Conservation (phyloP, 192 early-diverging fungal genomes). For the Coemansia sp. region DNA sequence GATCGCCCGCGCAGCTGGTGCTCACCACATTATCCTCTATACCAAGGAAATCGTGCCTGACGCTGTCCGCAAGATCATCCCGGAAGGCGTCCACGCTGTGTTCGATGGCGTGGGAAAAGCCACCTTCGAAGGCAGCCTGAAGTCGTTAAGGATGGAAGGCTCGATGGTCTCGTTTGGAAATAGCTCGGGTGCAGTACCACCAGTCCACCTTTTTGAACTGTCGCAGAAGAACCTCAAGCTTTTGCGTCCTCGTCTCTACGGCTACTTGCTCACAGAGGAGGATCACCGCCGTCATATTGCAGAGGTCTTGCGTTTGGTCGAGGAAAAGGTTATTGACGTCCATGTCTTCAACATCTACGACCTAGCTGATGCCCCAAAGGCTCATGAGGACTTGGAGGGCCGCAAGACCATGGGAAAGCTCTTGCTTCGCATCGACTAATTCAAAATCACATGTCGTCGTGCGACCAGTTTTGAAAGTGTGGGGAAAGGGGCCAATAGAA, state of each 20-base stretch:
- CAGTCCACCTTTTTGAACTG: constrained; percentile 63
- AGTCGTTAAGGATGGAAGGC: constrained; percentile 66
- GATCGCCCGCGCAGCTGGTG: constrained; percentile 62
- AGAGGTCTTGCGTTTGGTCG: constrained; percentile 46
- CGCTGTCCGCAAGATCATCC: constrained; percentile 74
- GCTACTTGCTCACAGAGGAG: constrained; percentile 66
- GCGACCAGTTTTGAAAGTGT: not conserved
- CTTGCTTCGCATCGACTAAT: constrained; percentile 41
- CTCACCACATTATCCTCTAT: constrained; percentile 77
- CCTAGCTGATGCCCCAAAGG: constrained; percentile 71
- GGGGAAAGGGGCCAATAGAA: not conserved
- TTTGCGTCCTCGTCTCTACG: constrained; percentile 73
- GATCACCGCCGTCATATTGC: constrained; percentile 69
- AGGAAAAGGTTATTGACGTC: constrained; percentile 64
- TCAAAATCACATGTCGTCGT: not conserved
- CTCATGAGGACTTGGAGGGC: constrained; percentile 78
- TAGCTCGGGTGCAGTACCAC: constrained; percentile 77
- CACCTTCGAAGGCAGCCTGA: constrained; percentile 77
- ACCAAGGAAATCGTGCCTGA: constrained; percentile 65
- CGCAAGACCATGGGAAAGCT: constrained; percentile 77
- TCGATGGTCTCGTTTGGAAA: constrained; percentile 87
- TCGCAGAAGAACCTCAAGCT: constrained; percentile 72
- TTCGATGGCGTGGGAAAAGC: constrained; percentile 92
- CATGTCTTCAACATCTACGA: constrained; percentile 76
- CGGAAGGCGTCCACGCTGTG: constrained; percentile 76